A percentile compares a stretch with the other conserved stretches of the same genome.
Conservation (phyloP, 768 basidiomycete genomes). For the Baorangia bicolor region DNA sequence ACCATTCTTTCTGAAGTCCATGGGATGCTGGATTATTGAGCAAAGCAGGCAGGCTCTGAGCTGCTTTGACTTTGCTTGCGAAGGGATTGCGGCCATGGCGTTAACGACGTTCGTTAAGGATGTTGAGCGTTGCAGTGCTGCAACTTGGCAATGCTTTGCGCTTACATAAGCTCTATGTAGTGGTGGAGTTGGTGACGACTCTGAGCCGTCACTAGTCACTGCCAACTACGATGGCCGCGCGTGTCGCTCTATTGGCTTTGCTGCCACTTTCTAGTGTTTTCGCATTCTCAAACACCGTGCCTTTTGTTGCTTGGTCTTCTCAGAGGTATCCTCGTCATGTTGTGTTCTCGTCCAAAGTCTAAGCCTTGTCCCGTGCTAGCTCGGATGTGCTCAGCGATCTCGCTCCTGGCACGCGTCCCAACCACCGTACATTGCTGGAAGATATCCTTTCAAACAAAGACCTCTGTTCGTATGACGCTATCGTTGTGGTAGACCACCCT, state of each 20-base stretch:
- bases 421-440: constrained; percentile 40
- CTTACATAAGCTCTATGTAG: constrained; percentile 19
- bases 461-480: constrained; percentile 62
- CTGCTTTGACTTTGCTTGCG: constrained; percentile 63
- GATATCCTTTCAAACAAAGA: constrained; percentile 43
- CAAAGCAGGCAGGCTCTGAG: constrained; percentile 93
- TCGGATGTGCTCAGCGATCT: constrained; percentile 47
- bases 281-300: constrained; percentile 62
- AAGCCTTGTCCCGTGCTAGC: constrained; percentile 32
- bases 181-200: not conserved
- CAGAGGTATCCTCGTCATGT: constrained; percentile 41
- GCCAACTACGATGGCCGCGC: constrained; percentile 42
- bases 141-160: not conserved
- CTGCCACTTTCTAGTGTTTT: constrained; percentile 41
- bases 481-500: constrained; percentile 69
- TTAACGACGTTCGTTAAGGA: not conserved
- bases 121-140: too few species aligned
- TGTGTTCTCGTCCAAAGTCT: not conserved
- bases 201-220: not conserved
- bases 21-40: constrained; percentile 81
- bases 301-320: constrained; percentile 73
- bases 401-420: constrained; percentile 32
- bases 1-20: constrained; percentile 81
- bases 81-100: constrained; percentile 49
- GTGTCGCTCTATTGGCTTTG: constrained; percentile 43